Conservation (phyloP, 2,329 filamentous ascomycete species). For the Colletotrichum plurivorum region DNA sequence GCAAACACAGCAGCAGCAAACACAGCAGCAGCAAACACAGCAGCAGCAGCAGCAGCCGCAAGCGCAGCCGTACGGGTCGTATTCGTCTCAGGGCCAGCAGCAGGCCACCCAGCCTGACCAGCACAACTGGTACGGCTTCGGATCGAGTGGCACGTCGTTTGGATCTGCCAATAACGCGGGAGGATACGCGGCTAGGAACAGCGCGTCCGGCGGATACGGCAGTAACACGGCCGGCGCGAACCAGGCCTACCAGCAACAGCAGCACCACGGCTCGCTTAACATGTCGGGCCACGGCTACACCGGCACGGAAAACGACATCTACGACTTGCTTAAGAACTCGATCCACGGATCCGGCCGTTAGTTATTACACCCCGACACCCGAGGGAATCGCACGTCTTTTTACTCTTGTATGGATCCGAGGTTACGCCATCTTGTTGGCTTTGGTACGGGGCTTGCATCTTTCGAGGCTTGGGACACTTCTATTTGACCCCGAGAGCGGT, state of each 20-base stretch:
- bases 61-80: slow-evolving; percentile 12
- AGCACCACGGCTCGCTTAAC: slow-evolving; percentile 20
- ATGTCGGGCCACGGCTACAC: slow-evolving; percentile 26
- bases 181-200: slow-evolving; percentile 21
- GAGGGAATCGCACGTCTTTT: background rate
- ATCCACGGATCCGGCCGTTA: slow-evolving; percentile 27
- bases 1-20: slow-evolving; percentile 7
- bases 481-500: too few relatives aligned
- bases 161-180: slow-evolving; percentile 11
- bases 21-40: slow-evolving; percentile 20
- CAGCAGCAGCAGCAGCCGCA: slow-evolving; percentile 14
- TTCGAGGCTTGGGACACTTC: too few relatives aligned
- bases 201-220: slow-evolving; percentile 18
- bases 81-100: slow-evolving; percentile 26
- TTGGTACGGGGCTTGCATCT: too few relatives aligned
- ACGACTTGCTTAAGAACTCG: slow-evolving; percentile 33
- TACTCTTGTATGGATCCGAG: too few relatives aligned
- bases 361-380: background rate
- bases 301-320: slow-evolving; percentile 26
- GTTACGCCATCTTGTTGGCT: too few relatives aligned
- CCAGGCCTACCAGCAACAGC: slow-evolving; percentile 36
- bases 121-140: slow-evolving; percentile 38
- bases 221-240: background rate
- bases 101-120: slow-evolving; percentile 28
- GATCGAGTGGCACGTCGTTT: slow-evolving; percentile 19